Conservation (phyloP, 208 protist genomes). For the Acanthamoeba quina region DNA sequence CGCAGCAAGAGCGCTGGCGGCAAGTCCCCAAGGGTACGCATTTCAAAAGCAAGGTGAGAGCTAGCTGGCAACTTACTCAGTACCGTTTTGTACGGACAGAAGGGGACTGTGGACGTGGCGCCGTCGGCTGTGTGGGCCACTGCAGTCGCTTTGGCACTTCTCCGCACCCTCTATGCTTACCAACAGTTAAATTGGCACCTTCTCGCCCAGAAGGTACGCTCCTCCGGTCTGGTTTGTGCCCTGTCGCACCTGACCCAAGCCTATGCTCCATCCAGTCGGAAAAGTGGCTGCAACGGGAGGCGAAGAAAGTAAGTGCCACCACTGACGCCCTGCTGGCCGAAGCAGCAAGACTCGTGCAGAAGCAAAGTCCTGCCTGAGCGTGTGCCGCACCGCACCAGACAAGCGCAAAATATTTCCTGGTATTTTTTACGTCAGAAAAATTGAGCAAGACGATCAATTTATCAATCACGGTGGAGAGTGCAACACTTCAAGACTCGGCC, state of each 20-base stretch:
- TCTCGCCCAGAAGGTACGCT: constrained; percentile 2
- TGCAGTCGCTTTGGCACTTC: background rate
- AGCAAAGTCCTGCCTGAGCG: no score
- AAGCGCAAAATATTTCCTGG: background rate
- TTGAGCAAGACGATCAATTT: no score
- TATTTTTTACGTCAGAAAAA: background rate
- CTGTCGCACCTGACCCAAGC: background rate
- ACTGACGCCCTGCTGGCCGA: background rate
- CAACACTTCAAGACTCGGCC: no score
- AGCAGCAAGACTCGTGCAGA: background rate
- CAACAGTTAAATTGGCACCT: constrained; percentile 35
- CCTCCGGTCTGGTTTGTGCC: background rate
- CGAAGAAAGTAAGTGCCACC: background rate
- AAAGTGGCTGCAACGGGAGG: constrained; percentile 2
- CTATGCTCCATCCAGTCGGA: background rate
- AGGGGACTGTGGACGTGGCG: background rate
- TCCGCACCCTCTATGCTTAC: background rate
- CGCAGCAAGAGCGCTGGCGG: background rate
- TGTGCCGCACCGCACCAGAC: no score
- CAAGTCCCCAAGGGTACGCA: constrained; percentile 20
- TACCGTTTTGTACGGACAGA: background rate
- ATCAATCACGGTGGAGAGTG: no score
- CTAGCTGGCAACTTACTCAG: background rate
- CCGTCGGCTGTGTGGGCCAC: constrained; percentile 5
- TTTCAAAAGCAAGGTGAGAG: background rate